Evolutionary conservation across 768 basidiomycete genomes (phyloP).

Genomic region (Strobilomyces dryophilus): DNA sequence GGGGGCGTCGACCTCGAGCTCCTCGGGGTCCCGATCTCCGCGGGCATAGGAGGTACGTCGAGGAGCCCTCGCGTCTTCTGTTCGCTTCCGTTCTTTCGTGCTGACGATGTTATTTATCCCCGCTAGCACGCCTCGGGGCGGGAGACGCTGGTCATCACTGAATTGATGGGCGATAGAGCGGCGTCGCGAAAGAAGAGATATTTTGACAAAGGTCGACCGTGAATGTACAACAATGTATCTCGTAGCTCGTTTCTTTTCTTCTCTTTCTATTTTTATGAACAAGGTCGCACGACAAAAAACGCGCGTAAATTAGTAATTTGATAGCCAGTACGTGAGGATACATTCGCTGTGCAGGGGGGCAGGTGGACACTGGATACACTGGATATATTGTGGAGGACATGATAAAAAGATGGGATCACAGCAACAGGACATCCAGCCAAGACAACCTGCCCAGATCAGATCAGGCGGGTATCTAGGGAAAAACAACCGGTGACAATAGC

Average conservation of each 20-base stretch:
- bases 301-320: slow-evolving; percentile 7
- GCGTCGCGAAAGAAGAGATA: not conserved
- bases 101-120: not conserved
- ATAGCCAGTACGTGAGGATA: slow-evolving; percentile 20
- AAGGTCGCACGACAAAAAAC: not conserved
- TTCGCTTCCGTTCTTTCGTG: not conserved
- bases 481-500: slow-evolving; percentile 3
- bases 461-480: slow-evolving; percentile 10
- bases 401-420: not conserved
- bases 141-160: not conserved
- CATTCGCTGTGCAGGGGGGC: slow-evolving; percentile 14
- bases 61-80: not conserved
- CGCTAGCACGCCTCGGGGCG: not conserved
- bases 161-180: not conserved
- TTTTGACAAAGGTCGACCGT: not conserved
- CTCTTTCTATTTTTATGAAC: not conserved
- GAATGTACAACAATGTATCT: slow-evolving; percentile 3
- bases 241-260: not conserved
- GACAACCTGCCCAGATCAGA: not conserved
- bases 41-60: slow-evolving; percentile 6
- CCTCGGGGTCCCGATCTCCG: slow-evolving; percentile 12
- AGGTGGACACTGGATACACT: slow-evolving; percentile 14
- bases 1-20: no score
- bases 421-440: slow-evolving; percentile 1
- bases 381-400: slow-evolving; percentile 5